phyloP scores from a whole-genome alignment of 1,284 basidiomycete genomes.

The Apiotrichum sp. region DNA sequence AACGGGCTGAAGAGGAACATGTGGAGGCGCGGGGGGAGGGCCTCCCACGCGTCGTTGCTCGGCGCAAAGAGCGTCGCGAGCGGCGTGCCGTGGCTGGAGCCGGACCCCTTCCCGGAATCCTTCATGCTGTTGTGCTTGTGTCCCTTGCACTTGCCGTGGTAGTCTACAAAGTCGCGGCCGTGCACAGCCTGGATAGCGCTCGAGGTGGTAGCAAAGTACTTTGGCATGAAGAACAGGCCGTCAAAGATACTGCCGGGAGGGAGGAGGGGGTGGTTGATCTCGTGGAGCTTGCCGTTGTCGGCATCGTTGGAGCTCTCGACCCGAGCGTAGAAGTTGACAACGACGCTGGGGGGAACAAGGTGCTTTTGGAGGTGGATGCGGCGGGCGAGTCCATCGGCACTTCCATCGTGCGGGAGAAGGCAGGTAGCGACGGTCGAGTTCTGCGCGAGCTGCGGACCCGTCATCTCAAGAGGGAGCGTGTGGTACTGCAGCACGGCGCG shows the following conservation, averaged over 20 bases:
- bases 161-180: conserved; percentile 48
- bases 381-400: conserved; percentile 54
- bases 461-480: conserved; percentile 52
- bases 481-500: conserved; percentile 60
- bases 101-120: conserved; percentile 29
- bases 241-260: conserved; percentile 61
- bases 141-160: conserved; percentile 39
- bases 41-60: conserved; percentile 58
- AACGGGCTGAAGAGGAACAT: conserved; percentile 64
- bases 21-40: conserved; percentile 55
- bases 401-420: conserved; percentile 53
- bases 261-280: conserved; percentile 57
- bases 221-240: conserved; percentile 55
- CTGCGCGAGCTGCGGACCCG: conserved; percentile 50
- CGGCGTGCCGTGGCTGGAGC: conserved; percentile 50
- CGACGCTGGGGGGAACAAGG: conserved; percentile 46
- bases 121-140: too few species aligned
- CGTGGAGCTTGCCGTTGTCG: conserved; percentile 62
- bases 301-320: conserved; percentile 51
- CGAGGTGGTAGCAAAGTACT: conserved; percentile 56
- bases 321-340: conserved; percentile 57
- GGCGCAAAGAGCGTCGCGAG: conserved; percentile 62
- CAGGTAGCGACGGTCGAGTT: conserved; percentile 60
- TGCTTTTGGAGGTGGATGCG: conserved; percentile 55
- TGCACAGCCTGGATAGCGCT: conserved; percentile 57